These are phyloP conservation scores for Coemansia sp. DNA, from an alignment of 192 early-diverging fungal genomes.

Conservation along the genomic window DNA sequence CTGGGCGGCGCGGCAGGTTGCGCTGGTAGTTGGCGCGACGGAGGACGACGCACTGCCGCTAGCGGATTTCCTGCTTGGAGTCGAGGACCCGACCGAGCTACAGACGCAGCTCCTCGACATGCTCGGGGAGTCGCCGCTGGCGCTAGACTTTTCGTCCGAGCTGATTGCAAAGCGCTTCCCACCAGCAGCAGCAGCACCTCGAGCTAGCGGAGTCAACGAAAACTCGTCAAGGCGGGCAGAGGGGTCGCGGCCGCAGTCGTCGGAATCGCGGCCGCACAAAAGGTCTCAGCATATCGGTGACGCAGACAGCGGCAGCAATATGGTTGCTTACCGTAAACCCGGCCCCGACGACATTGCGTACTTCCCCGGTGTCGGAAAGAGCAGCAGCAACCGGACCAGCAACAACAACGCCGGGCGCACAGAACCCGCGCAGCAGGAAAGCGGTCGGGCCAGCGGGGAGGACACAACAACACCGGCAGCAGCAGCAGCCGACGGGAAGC, in stretches of 20 bases:
- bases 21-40: constrained; percentile 38
- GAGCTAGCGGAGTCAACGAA: background rate
- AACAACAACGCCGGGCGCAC: background rate
- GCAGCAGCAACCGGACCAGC: background rate
- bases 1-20: constrained; percentile 45
- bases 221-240: background rate
- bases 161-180: constrained; percentile 50
- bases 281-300: background rate
- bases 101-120: constrained; percentile 50
- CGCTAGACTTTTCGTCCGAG: constrained; percentile 35
- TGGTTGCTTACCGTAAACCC: constrained; percentile 8
- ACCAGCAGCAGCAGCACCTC: too few species aligned
- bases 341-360: background rate
- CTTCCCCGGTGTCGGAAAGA: background rate
- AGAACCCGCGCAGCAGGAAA: background rate
- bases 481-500: background rate
- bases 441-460: background rate
- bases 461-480: background rate
- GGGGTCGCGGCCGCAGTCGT: background rate
- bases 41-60: constrained; percentile 38
- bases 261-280: background rate
- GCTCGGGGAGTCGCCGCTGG: constrained; percentile 50
- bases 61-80: constrained; percentile 33
- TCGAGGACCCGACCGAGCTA: constrained; percentile 37
- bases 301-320: background rate